A percentile compares a stretch with the other conserved stretches of the same genome.
These are phyloP conservation scores for Tetrapisispora arboricola DNA, from an alignment of 805 yeast genomes.

Conservation along the genomic window DNA sequence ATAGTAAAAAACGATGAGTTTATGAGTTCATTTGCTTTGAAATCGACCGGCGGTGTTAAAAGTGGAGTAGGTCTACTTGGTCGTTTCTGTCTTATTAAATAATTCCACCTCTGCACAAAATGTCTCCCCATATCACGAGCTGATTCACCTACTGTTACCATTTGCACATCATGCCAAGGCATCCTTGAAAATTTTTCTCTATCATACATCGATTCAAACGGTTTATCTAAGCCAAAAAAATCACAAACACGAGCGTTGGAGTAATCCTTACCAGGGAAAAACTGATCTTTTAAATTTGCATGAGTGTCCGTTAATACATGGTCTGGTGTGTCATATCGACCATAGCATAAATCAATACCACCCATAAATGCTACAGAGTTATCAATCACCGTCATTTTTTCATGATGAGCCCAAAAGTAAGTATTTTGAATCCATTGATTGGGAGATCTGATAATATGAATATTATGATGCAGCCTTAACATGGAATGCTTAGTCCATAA, in stretches of 20 bases:
- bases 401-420: constrained; percentile 98
- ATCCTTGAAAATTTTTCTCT: constrained; percentile 73
- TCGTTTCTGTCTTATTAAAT: constrained; percentile 79
- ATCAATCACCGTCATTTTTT: constrained; percentile 78
- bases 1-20: constrained; percentile 34
- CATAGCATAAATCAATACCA: constrained; percentile 92
- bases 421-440: constrained; percentile 89
- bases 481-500: constrained; percentile 90
- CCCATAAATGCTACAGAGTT: constrained; percentile 85
- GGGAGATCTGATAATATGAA: constrained; percentile 88
- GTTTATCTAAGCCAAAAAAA: constrained; percentile 68
- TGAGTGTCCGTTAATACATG: constrained; percentile 80
- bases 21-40: constrained; percentile 59
- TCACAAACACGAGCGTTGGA: constrained; percentile 92
- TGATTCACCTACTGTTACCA: constrained; percentile 87
- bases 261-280: constrained; percentile 94
- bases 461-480: constrained; percentile 72
- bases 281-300: constrained; percentile 38
- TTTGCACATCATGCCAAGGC: constrained; percentile 99
- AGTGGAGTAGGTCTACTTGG: constrained; percentile 92
- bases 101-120: constrained; percentile 97
- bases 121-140: constrained; percentile 91
- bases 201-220: constrained; percentile 88
- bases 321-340: constrained; percentile 93
- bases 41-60: constrained; percentile 85